phyloP scores from a whole-genome alignment of 805 yeast species.

The Myxozyma neglecta region DNA sequence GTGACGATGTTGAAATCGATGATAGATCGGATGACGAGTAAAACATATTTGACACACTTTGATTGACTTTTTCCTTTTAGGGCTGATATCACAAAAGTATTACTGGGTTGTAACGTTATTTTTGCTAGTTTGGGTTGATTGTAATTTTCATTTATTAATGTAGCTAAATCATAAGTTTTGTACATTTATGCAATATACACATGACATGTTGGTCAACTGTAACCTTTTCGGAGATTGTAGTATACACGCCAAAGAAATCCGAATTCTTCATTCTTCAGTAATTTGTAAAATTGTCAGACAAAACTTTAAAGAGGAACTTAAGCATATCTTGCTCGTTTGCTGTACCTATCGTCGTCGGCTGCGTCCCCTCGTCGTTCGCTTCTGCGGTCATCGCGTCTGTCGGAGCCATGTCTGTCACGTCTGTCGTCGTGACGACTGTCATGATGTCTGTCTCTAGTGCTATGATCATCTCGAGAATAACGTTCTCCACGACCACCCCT shows the following conservation, averaged over 20 bases:
- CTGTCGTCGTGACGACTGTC: constrained; percentile 33
- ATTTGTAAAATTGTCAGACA: no score
- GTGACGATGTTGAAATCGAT: constrained; percentile 4
- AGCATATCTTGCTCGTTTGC: constrained; percentile 17
- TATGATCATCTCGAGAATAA: constrained; percentile 17
- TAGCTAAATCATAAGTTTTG: not conserved
- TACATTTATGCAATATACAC: not conserved
- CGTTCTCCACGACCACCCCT: constrained; percentile 18
- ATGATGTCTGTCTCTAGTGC: constrained; percentile 22
- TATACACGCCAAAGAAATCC: not conserved
- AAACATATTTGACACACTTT: not conserved
- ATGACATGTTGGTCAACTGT: not conserved
- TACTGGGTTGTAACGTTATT: not conserved
- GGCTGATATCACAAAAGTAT: not conserved
- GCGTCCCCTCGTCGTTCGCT: constrained; percentile 33
- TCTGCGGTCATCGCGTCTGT: constrained; percentile 20
- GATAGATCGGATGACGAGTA: constrained; percentile 13
- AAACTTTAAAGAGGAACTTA: not conserved
- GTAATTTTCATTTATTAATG: not conserved
- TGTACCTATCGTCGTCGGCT: constrained; percentile 34
- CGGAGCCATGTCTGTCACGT: constrained; percentile 32
- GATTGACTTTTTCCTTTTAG: not conserved
- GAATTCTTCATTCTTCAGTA: no score
- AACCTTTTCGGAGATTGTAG: not conserved
- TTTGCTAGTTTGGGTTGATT: not conserved